Evolutionary conservation across 441 rosid species (phyloP).

Genomic region (Rhodomyrtus psidioides): DNA sequence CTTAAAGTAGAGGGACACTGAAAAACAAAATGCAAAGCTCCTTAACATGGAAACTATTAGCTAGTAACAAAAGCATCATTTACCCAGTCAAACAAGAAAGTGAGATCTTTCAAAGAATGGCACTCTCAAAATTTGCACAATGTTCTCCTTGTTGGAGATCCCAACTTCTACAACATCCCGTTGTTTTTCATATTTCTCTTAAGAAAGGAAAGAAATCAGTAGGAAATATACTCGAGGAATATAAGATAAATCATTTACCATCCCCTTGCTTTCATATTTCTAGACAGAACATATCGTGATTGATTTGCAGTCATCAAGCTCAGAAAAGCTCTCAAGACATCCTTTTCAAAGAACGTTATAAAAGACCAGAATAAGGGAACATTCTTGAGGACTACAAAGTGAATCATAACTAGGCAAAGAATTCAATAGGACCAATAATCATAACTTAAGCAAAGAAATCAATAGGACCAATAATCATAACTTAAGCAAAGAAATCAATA

Average conservation of each 20-base stretch:
- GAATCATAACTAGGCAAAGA: not conserved
- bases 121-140: not conserved
- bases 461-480: not conserved
- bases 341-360: not conserved
- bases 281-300: not conserved
- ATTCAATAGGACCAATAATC: not conserved
- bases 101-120: not conserved
- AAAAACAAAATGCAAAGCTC: not conserved
- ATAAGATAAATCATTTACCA: not conserved
- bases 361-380: not conserved
- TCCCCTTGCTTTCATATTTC: not conserved
- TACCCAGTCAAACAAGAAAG: not conserved
- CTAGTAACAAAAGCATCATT: not conserved
- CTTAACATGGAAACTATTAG: not conserved
- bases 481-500: not conserved
- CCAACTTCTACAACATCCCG: not conserved
- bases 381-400: not conserved
- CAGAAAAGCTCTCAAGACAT: not conserved
- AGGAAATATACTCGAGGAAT: not conserved
- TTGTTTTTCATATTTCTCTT: not conserved
- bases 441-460: not conserved
- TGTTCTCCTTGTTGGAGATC: not conserved
- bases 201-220: not conserved
- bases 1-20: not conserved
- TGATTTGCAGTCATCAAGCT: not conserved